These are phyloP conservation scores for Saururus chinensis DNA, from an alignment of 164 flowering plant genomes.

Conservation along the genomic window DNA sequence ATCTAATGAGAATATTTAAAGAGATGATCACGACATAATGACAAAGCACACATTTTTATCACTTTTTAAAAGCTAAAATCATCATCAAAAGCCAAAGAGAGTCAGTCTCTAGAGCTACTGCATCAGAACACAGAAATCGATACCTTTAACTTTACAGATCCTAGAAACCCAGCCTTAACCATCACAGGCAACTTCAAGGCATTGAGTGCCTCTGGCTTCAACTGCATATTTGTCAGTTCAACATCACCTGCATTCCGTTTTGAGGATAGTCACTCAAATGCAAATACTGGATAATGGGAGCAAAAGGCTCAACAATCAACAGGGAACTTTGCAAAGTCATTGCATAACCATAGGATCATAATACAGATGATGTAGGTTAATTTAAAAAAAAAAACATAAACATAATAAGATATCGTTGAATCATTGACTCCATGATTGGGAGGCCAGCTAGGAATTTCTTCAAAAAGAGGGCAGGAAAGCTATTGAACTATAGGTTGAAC, in stretches of 20 bases:
- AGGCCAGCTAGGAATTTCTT: too few species aligned
- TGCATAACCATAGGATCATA: background rate
- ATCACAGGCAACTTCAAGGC: conserved; percentile 89
- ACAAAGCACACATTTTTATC: too few species aligned
- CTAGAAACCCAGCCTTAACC: conserved; percentile 98
- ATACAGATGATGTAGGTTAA: too few species aligned
- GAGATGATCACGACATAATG: too few species aligned
- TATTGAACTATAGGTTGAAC: too few species aligned
- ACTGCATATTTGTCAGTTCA: conserved; percentile 89
- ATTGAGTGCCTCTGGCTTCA: conserved; percentile 99
- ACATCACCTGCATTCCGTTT: conserved; percentile 65
- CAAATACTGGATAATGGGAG: background rate
- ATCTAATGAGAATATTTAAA: background rate
- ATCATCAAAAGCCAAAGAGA: background rate
- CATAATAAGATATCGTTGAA: too few species aligned
- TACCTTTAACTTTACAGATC: conserved; percentile 96
- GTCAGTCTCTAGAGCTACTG: background rate
- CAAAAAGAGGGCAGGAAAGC: too few species aligned
- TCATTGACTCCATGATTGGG: too few species aligned
- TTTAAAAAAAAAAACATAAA: too few species aligned
- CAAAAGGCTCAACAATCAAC: background rate
- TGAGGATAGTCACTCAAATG: background rate
- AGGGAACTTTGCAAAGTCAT: background rate
- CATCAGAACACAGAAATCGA: background rate
- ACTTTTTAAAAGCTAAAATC: too few species aligned